phyloP scores from a whole-genome alignment of 495 filamentous ascomycete genomes.

The Lophiostoma macrostomum region DNA sequence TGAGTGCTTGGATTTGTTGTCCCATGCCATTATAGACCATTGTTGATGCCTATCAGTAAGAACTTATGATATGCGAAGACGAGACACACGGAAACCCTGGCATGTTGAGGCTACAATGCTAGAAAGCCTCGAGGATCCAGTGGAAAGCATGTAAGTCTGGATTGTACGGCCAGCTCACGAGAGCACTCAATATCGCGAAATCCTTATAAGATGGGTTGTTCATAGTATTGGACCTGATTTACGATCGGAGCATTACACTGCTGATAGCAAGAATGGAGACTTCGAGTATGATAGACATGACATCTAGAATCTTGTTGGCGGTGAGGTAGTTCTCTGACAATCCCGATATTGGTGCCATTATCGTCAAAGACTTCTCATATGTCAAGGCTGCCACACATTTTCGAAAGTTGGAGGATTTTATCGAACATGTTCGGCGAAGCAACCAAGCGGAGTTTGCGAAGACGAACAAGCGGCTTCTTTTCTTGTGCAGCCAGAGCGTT shows the following conservation, averaged over 20 bases:
- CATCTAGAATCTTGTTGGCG: conserved; percentile 19
- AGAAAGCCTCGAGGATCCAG: conserved; percentile 17
- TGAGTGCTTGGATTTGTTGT: conserved; percentile 13
- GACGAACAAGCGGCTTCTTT: no score
- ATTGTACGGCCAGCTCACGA: background rate
- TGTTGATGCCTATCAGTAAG: background rate
- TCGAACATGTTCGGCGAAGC: no score
- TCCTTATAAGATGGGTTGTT: conserved; percentile 18
- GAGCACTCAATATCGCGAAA: conserved; percentile 11
- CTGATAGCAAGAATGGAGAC: conserved; percentile 12
- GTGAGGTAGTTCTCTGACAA: conserved; percentile 17
- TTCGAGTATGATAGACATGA: conserved; percentile 13
- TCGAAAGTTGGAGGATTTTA: no score
- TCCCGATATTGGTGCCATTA: no score
- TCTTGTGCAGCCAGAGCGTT: no score
- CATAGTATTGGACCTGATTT: conserved; percentile 9
- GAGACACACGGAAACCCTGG: conserved; percentile 11
- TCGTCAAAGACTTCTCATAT: no score
- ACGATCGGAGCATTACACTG: conserved; percentile 4
- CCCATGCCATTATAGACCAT: conserved; percentile 26
- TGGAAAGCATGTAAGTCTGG: background rate
- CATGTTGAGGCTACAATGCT: conserved; percentile 23
- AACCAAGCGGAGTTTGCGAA: no score
- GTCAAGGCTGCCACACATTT: no score
- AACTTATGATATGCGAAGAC: background rate